Percentiles rank a stretch among this genome's conserved stretches.
phyloP scores from a whole-genome alignment of 73 alveolate species.

The Paramecium caudatum region DNA sequence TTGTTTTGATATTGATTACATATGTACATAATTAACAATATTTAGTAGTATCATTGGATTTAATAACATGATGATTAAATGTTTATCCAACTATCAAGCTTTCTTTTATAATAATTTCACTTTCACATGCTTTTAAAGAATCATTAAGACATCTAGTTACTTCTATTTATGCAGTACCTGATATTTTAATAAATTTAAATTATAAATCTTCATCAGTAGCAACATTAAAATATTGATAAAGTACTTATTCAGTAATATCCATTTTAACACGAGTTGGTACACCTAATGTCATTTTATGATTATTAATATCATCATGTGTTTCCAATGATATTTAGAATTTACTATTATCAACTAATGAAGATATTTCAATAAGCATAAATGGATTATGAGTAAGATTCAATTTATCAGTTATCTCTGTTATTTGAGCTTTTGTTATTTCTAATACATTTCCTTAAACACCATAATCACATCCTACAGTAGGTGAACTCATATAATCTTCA shows the following conservation, averaged over 20 bases:
- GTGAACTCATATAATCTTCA: neutral
- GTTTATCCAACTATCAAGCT: neutral
- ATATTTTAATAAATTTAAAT: slow-evolving; percentile 2
- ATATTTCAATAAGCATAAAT: neutral
- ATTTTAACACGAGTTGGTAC: slow-evolving; percentile 23
- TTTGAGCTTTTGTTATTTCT: neutral
- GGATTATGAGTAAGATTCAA: neutral
- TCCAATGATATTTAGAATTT: slow-evolving; percentile 21
- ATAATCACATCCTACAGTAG: slow-evolving; percentile 26
- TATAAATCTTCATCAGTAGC: neutral
- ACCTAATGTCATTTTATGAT: slow-evolving; percentile 10
- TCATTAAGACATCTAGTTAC: slow-evolving; percentile 17
- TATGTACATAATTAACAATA: slow-evolving; percentile 27
- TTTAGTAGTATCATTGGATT: neutral
- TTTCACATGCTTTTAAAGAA: neutral
- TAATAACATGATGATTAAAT: neutral
- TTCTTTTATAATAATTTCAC: neutral
- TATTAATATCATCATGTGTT: neutral
- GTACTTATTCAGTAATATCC: neutral
- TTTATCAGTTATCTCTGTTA: neutral
- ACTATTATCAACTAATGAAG: neutral
- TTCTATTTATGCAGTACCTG: neutral
- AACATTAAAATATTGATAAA: slow-evolving; percentile 7
- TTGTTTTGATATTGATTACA: neutral
- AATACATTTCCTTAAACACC: neutral